These are phyloP conservation scores for Blastocystis sp. DNA, from an alignment of 352 stramenopile species.

Conservation along the genomic window DNA sequence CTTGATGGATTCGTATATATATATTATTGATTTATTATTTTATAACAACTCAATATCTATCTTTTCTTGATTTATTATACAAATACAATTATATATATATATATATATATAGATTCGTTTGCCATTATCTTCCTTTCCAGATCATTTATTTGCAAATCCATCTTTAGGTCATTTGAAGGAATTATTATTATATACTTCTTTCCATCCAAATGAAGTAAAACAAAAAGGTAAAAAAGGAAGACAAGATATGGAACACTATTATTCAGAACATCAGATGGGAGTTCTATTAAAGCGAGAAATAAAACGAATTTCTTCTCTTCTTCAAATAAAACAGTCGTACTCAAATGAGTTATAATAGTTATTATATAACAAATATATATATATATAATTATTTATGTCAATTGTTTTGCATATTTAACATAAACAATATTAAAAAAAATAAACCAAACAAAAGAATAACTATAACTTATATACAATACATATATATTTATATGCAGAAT, in stretches of 20 bases:
- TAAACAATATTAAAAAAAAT: too few relatives aligned
- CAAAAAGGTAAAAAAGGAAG: constrained; percentile 54
- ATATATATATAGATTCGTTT: constrained; percentile 29
- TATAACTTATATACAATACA: too few relatives aligned
- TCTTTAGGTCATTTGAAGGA: constrained; percentile 53
- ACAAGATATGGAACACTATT: constrained; percentile 59
- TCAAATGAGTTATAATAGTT: too few relatives aligned
- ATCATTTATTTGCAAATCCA: constrained; percentile 58
- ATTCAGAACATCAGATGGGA: constrained; percentile 55
- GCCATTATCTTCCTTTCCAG: constrained; percentile 40
- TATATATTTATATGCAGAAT: too few relatives aligned
- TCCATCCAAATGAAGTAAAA: constrained; percentile 51
- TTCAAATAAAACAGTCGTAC: too few relatives aligned
- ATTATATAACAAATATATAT: too few relatives aligned
- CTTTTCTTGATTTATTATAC: neutral
- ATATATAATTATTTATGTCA: too few relatives aligned
- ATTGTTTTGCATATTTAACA: too few relatives aligned
- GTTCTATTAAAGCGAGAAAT: constrained; percentile 47
- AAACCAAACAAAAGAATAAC: too few relatives aligned
- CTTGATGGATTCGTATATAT: constrained; percentile 34
- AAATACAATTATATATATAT: too few relatives aligned
- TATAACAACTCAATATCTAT: neutral
- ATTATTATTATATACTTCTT: constrained; percentile 50
- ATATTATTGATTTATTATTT: neutral
- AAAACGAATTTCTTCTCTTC: too few relatives aligned